Base-by-base conservation (phyloP, 306 rosid genomes). In the Trifolium subterraneum region DNA sequence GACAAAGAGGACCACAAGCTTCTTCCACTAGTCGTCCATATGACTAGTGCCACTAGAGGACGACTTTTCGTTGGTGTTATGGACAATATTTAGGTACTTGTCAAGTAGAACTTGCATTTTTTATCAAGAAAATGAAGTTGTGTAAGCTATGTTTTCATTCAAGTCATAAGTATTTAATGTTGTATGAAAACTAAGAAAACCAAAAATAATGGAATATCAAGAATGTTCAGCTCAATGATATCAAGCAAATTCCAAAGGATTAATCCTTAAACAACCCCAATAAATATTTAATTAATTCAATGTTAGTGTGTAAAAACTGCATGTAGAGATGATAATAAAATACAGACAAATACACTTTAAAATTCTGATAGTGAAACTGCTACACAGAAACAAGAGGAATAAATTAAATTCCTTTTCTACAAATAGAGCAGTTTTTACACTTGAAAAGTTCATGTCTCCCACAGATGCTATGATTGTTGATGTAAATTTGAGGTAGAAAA, bases 361-460 rank as follows among this genome's bases (percentile, higher is more conserved):
- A 67, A 15, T 31, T 12, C 22, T 48, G 71, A 58, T 10, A 54
- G 16, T 55, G 51, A 44, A 58, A 19, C 75, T 29, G 6, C 42
- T 54, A 44, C 70, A 61, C 51, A 29, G 1, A 29, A 29, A 29
- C 33, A 29, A 29, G 1, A 50, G n/a, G 60, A 64, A 74, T 45
- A 71, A 41, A 47, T 65, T 56, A 79, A 74, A 79, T 59, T 67
- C 71, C 72, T 66, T 16, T 18, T 66, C 56, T 79, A 64, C 9
- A 64, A n/a, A 19, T 22, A 2, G 25, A 2, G 25, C 25, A 2
- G n/a, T n/a, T n/a, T n/a, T n/a, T 7, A 47, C 44, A 56, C 41
- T 48, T 2, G 20, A 79, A 29, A 39, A 25, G 44, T 20, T 72
- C 55, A 60, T 23, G 41, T 61, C 45, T 42, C 15, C 29, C 25